A percentile compares a stretch with the other conserved stretches of the same genome.
phyloP scores from a whole-genome alignment of 805 yeast species.

The Kluyveromyces siamensis region DNA sequence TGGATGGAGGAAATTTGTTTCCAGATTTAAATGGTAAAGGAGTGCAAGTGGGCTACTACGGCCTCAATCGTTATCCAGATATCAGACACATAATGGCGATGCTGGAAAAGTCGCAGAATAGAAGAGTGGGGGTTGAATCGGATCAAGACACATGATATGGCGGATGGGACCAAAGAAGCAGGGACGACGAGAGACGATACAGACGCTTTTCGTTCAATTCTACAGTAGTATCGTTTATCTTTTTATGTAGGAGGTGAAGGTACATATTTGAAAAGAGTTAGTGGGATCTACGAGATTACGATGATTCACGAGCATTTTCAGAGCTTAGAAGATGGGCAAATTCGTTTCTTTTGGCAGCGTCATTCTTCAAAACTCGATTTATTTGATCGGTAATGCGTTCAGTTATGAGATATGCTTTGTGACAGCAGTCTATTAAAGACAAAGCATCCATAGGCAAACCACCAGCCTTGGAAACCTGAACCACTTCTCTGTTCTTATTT shows the following conservation, averaged over 20 bases:
- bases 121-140: not conserved
- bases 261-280: too few species aligned
- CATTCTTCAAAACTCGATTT: conserved; percentile 43
- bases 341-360: conserved; percentile 40
- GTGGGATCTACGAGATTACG: not conserved
- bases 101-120: not conserved
- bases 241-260: not conserved
- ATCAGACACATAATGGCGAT: not conserved
- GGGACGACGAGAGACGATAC: too few species aligned
- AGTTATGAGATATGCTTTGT: conserved; percentile 56
- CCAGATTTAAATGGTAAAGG: not conserved
- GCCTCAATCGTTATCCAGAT: not conserved
- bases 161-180: too few species aligned
- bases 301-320: conserved; percentile 25
- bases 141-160: too few species aligned
- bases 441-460: conserved; percentile 76
- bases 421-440: conserved; percentile 57
- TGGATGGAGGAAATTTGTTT: conserved; percentile 1
- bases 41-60: not conserved
- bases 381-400: conserved; percentile 58
- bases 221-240: not conserved
- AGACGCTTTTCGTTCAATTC: too few species aligned
- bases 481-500: conserved; percentile 83
- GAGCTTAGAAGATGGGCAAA: conserved; percentile 25
- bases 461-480: conserved; percentile 86